Evolutionary conservation across 306 rosid species (phyloP), one percentile per base, ranked within the genome.

Genomic region (Begonia fuchsioides): DNA sequence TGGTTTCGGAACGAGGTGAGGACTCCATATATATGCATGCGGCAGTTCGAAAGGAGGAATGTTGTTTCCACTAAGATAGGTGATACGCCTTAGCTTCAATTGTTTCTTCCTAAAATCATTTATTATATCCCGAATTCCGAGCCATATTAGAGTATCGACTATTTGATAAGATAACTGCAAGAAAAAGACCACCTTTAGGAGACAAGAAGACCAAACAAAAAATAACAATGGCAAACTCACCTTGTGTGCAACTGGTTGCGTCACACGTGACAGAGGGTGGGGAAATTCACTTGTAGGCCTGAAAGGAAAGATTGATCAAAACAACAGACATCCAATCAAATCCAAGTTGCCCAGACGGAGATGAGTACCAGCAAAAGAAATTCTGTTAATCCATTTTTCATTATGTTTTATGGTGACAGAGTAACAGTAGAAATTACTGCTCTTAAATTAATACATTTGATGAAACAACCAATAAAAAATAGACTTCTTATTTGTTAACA

Each of bases 1-100:
- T 43, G 94, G 97, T 60, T 90, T 90, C 55, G 95, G 94, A 76
- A 90, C 86, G 64, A 90, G 86, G 55, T 81, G 90, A 64, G 97
- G 97, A 65, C 97, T 90, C 95, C 95, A 90, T 51, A 84, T 71
- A 53, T 90, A 90, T 55, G 87, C 82, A 59, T 81, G 52, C 48
- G 95, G 97, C 55, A 84, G 71, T 26, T 79, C 76, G 12, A 57
- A 65, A 45, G 78, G 76, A 56, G 77, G 53, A 58, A 59, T 76
- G 63, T 74, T 61, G 43, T 76, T 62, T 64, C 95, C 84, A 56
- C 87, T 74, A 59, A 84, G 64, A 71, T 84, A 84, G 18, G 93
- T 74, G 17, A 85, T 50, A 38, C 84, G 82, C 64, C 93, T 76
- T 61, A 79, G 70, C 67, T 72, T 81, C 73, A 90, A 69, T 74